phyloP scores from a whole-genome alignment of 352 stramenopile genomes.

The Phytophthora nicotianae region DNA sequence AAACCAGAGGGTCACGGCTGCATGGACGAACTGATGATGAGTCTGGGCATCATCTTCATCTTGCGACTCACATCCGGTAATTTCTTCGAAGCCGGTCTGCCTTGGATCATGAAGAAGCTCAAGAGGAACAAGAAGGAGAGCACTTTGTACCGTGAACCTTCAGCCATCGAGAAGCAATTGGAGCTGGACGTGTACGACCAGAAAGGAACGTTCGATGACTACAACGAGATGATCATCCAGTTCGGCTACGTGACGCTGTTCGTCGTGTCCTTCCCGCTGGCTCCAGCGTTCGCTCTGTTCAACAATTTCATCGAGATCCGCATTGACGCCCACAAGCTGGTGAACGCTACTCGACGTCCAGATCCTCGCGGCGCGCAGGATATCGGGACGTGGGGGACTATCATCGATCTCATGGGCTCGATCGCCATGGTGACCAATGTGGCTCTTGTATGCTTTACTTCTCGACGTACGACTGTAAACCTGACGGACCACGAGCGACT shows the following conservation, averaged over 20 bases:
- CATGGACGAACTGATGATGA: slow-evolving; percentile 83
- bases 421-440: slow-evolving; percentile 93
- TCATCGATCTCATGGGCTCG: slow-evolving; percentile 90
- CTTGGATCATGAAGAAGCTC: slow-evolving; percentile 77
- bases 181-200: slow-evolving; percentile 69
- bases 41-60: slow-evolving; percentile 75
- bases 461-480: slow-evolving; percentile 55
- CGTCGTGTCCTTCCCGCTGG: slow-evolving; percentile 92
- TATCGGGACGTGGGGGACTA: slow-evolving; percentile 93
- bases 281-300: slow-evolving; percentile 85
- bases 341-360: slow-evolving; percentile 72
- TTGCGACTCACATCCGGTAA: slow-evolving; percentile 76
- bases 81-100: slow-evolving; percentile 77
- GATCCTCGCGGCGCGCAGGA: slow-evolving; percentile 82
- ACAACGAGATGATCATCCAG: slow-evolving; percentile 91
- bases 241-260: slow-evolving; percentile 95
- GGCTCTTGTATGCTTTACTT: slow-evolving; percentile 93
- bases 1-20: slow-evolving; percentile 53
- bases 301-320: slow-evolving; percentile 95
- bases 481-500: slow-evolving; percentile 53
- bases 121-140: slow-evolving; percentile 17
- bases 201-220: slow-evolving; percentile 84
- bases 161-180: slow-evolving; percentile 66
- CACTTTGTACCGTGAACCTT: slow-evolving; percentile 39
- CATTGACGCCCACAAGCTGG: slow-evolving; percentile 88